A percentile compares a stretch with the other conserved stretches of the same genome.
These are phyloP conservation scores for Pestalotiopsis sp. DNA, from an alignment of 2,329 filamentous ascomycete species.

Conservation along the genomic window DNA sequence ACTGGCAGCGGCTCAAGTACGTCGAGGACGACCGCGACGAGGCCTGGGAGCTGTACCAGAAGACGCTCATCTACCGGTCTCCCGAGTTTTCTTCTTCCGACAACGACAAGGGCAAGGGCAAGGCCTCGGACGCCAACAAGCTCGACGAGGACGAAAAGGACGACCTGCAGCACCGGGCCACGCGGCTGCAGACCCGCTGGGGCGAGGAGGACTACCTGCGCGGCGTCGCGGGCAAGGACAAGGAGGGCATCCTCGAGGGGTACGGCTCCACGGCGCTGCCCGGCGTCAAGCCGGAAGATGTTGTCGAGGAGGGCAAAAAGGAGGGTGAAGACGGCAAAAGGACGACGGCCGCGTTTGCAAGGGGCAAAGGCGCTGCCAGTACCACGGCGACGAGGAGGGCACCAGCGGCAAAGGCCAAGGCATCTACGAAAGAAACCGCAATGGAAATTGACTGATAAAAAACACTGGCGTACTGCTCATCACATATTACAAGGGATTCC, in stretches of 20 bases:
- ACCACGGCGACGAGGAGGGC: constrained; percentile 6
- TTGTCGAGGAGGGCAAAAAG: constrained; percentile 26
- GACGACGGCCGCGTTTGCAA: constrained; percentile 18
- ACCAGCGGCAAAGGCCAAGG: constrained; percentile 6
- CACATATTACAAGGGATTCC: not conserved
- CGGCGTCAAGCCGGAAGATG: constrained; percentile 19
- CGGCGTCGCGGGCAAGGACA: constrained; percentile 32
- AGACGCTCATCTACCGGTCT: constrained; percentile 64
- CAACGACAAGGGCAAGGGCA: constrained; percentile 26
- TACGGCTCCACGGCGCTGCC: constrained; percentile 18
- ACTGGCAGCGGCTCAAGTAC: constrained; percentile 80
- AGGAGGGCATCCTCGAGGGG: constrained; percentile 27
- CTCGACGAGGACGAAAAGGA: constrained; percentile 23
- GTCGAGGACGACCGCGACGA: constrained; percentile 77
- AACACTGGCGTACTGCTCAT: not conserved
- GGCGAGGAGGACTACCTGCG: constrained; percentile 32
- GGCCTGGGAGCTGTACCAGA: constrained; percentile 76
- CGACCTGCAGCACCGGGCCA: constrained; percentile 20
- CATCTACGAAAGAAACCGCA: not conserved
- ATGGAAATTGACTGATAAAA: constrained; percentile 9
- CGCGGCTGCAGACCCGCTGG: constrained; percentile 29
- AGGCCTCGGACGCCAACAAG: constrained; percentile 13
- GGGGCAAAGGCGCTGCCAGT: constrained; percentile 22
- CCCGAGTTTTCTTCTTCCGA: constrained; percentile 15
- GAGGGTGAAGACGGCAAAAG: constrained; percentile 20